phyloP scores from a whole-genome alignment of 805 yeast genomes.

The Millerozyma acaciae region DNA sequence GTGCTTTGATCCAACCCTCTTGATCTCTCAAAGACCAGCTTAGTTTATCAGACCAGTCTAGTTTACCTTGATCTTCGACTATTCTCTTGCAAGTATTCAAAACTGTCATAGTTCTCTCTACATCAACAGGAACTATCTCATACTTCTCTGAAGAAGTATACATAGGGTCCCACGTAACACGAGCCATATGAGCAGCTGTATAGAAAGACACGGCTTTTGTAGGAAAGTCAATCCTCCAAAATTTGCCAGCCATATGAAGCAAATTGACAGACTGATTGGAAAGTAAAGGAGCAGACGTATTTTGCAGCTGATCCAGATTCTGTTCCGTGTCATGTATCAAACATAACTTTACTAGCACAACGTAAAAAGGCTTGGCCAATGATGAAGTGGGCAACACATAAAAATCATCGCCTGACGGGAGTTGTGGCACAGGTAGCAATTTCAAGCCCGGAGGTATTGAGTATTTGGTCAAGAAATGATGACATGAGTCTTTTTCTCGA shows the following conservation, averaged over 20 bases:
- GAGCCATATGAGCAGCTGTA: slow-evolving; percentile 42
- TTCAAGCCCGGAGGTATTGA: slow-evolving; percentile 30
- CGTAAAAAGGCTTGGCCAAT: slow-evolving; percentile 37
- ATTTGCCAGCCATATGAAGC: slow-evolving; percentile 41
- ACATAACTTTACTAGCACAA: slow-evolving; percentile 39
- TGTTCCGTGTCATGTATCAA: slow-evolving; percentile 33
- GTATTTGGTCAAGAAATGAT: slow-evolving; percentile 23
- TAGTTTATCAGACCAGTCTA: slow-evolving; percentile 28
- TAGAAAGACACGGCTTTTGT: slow-evolving; percentile 48
- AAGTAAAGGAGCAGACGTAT: slow-evolving; percentile 19
- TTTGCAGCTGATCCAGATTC: slow-evolving; percentile 3
- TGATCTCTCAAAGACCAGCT: slow-evolving; percentile 43
- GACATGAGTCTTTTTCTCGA: slow-evolving; percentile 22
- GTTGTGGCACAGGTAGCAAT: slow-evolving; percentile 26
- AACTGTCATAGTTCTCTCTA: slow-evolving; percentile 21
- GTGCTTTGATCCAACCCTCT: slow-evolving; percentile 45
- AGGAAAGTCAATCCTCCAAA: slow-evolving; percentile 57
- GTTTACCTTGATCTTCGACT: slow-evolving; percentile 25
- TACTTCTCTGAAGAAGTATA: slow-evolving; percentile 12
- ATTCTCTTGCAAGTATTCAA: slow-evolving; percentile 26
- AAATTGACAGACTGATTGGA: slow-evolving; percentile 43
- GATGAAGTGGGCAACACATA: slow-evolving; percentile 31
- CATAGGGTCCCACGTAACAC: slow-evolving; percentile 27
- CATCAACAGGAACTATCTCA: slow-evolving; percentile 29
- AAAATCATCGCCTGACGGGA: slow-evolving; percentile 34